phyloP scores from a whole-genome alignment of 2,329 filamentous ascomycete species.

The Trichocomaceae sp. region DNA sequence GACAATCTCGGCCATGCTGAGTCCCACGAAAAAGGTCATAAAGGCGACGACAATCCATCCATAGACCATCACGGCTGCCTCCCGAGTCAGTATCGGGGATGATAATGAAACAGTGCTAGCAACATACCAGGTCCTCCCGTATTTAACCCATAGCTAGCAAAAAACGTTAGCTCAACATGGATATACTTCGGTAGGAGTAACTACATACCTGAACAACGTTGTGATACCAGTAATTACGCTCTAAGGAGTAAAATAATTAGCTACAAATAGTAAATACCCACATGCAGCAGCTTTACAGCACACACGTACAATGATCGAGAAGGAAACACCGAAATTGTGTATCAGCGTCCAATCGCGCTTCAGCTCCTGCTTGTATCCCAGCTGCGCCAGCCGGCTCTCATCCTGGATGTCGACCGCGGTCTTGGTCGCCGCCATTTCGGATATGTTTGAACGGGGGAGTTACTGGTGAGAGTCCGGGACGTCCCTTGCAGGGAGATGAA shows the following conservation, averaged over 20 bases:
- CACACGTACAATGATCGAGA: constrained; percentile 9
- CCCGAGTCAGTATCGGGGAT: not conserved
- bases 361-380: constrained; percentile 10
- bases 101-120: not conserved
- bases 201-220: constrained; percentile 1
- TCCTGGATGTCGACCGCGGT: constrained; percentile 3
- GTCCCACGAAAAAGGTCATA: constrained; percentile 10
- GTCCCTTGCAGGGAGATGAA: not conserved
- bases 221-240: constrained; percentile 7
- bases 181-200: not conserved
- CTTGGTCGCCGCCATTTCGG: not conserved
- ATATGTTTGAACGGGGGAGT: not conserved
- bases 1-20: constrained; percentile 11
- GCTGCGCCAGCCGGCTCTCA: constrained; percentile 9
- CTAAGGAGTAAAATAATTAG: not conserved
- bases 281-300: not conserved
- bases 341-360: constrained; percentile 8
- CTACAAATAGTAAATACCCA: not conserved
- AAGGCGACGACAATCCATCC: constrained; percentile 9
- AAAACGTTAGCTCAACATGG: not conserved
- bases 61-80: constrained; percentile 1
- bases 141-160: constrained; percentile 6
- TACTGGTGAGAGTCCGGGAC: not conserved
- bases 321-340: constrained; percentile 11
- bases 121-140: constrained; percentile 5